Base-by-base conservation (phyloP, 208 protist species). In the Phytomonas sp. region DNA sequence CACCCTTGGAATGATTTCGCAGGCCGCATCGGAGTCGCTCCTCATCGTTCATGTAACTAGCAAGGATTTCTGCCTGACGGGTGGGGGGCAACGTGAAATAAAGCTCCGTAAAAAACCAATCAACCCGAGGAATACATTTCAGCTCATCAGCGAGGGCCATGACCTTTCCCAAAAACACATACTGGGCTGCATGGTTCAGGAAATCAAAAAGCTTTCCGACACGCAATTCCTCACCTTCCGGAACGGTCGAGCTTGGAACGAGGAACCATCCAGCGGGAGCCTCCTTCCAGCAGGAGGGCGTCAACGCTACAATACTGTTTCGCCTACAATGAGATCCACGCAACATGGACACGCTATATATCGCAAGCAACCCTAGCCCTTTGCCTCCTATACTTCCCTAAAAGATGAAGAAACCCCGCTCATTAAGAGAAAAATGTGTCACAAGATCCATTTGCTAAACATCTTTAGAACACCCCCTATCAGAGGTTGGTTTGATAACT, bases 71-170 rank as follows among this genome's bases (percentile, higher is more conserved):
- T 6, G 83, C 90, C 51, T 78, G 69, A 17, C 73, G 73, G 6
- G 85, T 90, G 30, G 87, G 81, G 17, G 90, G 87, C 20, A 95
- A 75, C 29, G 78, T 81, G 62, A 93, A 81, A 72, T 61, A 74
- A 26, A 95, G 72, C 72, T 95, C 84, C 13, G 85, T 78, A 74
- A 74, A 95, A 72, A 95, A 95, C 90, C 90, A 95, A 69, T 93
- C 80, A 23, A 95, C 68, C 11, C 66, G 65, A 51, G 90, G 90
- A 13, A 91, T 75, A 72, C 87, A 93, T 31, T 87, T 13, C 28
- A 95, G 70, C 66, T 93, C 87, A 70, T 91, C 84, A 6, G 85
- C 90, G 31, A 93, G 78, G 33, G 90, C 87, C 87, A 93, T 93
- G 13, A 75, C 78, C 70, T 91, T 76, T 4, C 90, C 90, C 0